Conservation (phyloP, 1,284 basidiomycete genomes). For the Stereum hirsutum region DNA sequence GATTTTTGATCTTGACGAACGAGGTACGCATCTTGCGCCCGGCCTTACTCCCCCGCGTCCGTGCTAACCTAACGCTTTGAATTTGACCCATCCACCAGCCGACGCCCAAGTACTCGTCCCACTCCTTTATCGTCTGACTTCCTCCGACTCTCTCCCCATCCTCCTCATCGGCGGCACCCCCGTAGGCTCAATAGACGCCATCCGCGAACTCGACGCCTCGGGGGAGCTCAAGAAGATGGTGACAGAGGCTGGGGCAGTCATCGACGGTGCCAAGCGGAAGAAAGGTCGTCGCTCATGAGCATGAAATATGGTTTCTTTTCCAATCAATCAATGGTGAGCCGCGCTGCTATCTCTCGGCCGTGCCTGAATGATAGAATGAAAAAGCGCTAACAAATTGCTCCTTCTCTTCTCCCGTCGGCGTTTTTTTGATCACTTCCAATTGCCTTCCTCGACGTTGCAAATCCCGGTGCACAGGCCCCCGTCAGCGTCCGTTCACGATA, state of each 20-base stretch:
- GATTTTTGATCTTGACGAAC: slow-evolving; percentile 67
- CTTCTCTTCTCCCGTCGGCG: no score
- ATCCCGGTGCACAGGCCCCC: no score
- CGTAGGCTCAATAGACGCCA: slow-evolving; percentile 46
- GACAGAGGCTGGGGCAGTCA: slow-evolving; percentile 46
- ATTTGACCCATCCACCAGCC: slow-evolving; percentile 13
- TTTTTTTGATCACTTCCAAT: no score
- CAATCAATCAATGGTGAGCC: no score
- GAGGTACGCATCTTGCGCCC: slow-evolving; percentile 32
- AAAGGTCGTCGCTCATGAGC: slow-evolving; percentile 20
- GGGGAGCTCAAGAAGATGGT: slow-evolving; percentile 46
- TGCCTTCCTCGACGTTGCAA: no score
- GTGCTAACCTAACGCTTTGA: background rate
- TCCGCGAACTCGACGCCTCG: slow-evolving; percentile 39
- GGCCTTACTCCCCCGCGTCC: background rate
- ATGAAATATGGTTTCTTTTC: no score
- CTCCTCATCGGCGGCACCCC: slow-evolving; percentile 61
- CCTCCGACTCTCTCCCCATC: slow-evolving; percentile 50
- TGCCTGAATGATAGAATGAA: no score
- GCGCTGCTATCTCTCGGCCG: no score
- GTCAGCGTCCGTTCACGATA: no score
- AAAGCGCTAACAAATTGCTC: no score
- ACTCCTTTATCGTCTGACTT: slow-evolving; percentile 47
- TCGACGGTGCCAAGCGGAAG: slow-evolving; percentile 51
- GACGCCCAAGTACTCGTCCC: slow-evolving; percentile 38